Base-by-base conservation (phyloP, 768 basidiomycete species). In the Punctularia strigosozonata region DNA sequence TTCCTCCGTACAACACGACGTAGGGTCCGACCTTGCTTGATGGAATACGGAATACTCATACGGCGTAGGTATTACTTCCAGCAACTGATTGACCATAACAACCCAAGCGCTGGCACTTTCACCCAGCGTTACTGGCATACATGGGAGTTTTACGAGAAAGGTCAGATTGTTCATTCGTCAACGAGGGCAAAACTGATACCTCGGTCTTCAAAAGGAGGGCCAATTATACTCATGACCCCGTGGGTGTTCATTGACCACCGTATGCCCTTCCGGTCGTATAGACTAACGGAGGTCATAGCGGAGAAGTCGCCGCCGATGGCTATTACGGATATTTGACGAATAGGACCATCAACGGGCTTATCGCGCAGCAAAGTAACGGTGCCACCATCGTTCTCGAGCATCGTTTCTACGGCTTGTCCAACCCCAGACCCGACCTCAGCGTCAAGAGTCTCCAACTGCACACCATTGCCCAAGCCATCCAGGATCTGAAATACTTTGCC, bases 341-440 rank as follows among this genome's bases (percentile, higher is more conserved):
- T 48, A 39, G 21, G 8, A 78, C 75, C 4, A 69, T 84, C 45
- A 74, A 67, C 43, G 81, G 80, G 13, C 61, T 65, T 37, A 73
- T 81, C 43, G 75, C 79, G 7, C 73, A 80, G 50, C 73, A 77
- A 52, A 64, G 80, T 41, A 70, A 69, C 25, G 81, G 75, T 17
- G 73, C 73, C 14, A 67, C 71, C 4, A 61, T 84, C 45, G 59
- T 83, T 21, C 43, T 83, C 19, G 81, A 85, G 48, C 82, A 85
- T 49, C 68, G 83, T 18, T 86, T 77, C 63, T 84, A 75, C 44
- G 82, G 82, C 12, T 56, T 70, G n/a, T 84, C 80, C 41, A 86
- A 82, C 51, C 82, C 82, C 4, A 68, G 65, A 35, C 60, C 68
- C 15, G 66, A 83, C 52, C 66, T 85, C 20, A 70, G 62, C 24